Conservation (phyloP, 73 alveolate species). For the Durusdinium trenchii region DNA sequence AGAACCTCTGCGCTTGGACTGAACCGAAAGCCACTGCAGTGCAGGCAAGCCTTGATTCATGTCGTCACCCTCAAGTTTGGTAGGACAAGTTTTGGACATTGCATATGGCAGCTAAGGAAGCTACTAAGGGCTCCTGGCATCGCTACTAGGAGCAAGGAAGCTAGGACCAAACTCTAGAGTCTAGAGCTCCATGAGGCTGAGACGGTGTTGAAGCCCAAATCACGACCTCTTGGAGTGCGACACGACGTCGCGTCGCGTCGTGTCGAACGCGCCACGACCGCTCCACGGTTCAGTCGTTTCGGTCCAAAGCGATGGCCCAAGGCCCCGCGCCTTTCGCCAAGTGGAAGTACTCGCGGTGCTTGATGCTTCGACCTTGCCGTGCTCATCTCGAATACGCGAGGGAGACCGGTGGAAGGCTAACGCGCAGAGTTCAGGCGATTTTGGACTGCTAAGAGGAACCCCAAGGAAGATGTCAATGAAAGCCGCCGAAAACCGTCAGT, state of each 20-base stretch:
- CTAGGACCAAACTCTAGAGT: too few relatives aligned
- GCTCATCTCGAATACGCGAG: too few relatives aligned
- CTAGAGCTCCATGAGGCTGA: background rate
- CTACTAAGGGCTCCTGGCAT: background rate
- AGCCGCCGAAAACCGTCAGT: too few relatives aligned
- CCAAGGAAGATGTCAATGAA: too few relatives aligned
- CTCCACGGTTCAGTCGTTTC: background rate
- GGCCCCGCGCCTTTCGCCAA: slow-evolving; percentile 54
- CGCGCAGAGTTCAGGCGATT: too few relatives aligned
- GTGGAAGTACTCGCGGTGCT: slow-evolving; percentile 86
- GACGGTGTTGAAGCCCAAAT: slow-evolving; percentile 72
- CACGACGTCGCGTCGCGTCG: background rate
- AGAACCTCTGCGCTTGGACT: background rate
- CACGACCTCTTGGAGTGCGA: too few relatives aligned
- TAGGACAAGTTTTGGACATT: background rate
- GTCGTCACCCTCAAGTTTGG: background rate
- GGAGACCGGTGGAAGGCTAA: too few relatives aligned
- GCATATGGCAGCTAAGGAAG: background rate
- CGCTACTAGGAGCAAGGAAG: too few relatives aligned
- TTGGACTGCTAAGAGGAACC: too few relatives aligned
- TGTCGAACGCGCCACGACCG: background rate
- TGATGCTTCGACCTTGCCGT: slow-evolving; percentile 77
- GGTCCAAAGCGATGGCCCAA: background rate
- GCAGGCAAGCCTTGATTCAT: too few relatives aligned
- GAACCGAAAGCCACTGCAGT: background rate